These are phyloP conservation scores for Rhynchosporium agropyri DNA, from an alignment of 2,329 filamentous ascomycete species.

Conservation along the genomic window DNA sequence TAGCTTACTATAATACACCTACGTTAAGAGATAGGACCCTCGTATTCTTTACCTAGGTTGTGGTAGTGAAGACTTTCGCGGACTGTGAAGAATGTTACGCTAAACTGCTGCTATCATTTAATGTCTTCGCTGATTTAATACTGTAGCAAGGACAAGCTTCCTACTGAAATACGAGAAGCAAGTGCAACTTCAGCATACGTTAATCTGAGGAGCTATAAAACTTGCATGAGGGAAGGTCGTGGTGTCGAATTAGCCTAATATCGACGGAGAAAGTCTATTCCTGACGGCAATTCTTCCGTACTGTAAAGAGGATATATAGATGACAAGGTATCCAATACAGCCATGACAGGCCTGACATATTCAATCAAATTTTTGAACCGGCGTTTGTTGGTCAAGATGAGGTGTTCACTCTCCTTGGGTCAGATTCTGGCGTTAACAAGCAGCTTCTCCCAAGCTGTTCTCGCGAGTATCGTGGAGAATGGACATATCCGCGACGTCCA, in stretches of 20 bases:
- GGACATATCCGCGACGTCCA: conserved; percentile 46
- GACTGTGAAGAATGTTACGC: no score
- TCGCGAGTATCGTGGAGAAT: conserved; percentile 39
- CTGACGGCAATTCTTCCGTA: neutral
- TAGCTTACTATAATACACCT: no score
- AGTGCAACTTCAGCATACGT: neutral
- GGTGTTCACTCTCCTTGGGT: neutral
- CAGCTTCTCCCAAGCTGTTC: neutral
- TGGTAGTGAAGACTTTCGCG: no score
- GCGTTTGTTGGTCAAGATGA: neutral
- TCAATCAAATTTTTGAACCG: neutral
- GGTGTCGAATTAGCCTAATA: conserved; percentile 10
- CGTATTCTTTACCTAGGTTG: no score
- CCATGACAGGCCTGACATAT: neutral
- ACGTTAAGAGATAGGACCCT: no score
- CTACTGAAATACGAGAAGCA: no score
- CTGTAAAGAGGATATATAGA: neutral
- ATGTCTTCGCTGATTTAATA: no score
- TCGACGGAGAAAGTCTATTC: conserved; percentile 4
- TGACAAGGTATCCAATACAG: no score
- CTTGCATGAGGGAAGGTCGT: neutral
- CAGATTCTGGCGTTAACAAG: neutral
- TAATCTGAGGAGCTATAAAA: neutral
- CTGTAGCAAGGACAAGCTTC: no score
- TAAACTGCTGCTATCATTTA: no score